Evolutionary conservation across 129 eudicot species (phyloP), one percentile per base, ranked within the genome.

Genomic region (Cynara cardunculus): DNA sequence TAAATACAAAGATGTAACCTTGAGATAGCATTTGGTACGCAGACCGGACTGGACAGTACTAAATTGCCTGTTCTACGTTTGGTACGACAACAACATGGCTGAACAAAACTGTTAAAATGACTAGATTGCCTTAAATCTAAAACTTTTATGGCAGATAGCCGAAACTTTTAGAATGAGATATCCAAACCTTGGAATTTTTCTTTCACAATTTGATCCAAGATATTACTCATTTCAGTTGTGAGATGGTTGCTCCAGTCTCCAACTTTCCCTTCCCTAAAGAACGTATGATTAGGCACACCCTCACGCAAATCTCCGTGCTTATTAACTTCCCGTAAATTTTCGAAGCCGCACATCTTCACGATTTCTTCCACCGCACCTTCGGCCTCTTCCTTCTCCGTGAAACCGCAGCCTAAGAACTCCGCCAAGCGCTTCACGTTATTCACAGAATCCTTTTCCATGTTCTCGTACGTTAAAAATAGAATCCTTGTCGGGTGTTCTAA

Each of bases 401-500:
- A 79, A 0, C 73, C 65, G 21, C 1, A 62, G 2, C 84, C 89
- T 27, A 90, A 39, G 64, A 84, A 90, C 69, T 82, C 66, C 0
- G 89, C 89, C 11, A 88, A 30, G 21, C 27, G 81, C 85, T 82
- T 80, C 7, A 85, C 85, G 3, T 64, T 32, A 46, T 28, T 25
- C 10, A 2, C 5, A 9, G 90, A 78, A 30, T 90, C 74, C 10
- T 2, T 30, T 64, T 59, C 75, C 72, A 90, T 53, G 14, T 86
- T 89, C 82, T 90, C 92, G 3, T 86, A 88, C 7, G 83, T 88
- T 27, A 88, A 28, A 46, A 90, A 88, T 3, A 86, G n/a, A 34
- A 88, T 62, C 2, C 49, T 84, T 2, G 62, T 27, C 0, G 90
- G 90, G 30, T 62, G 46, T 72, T 82, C 82, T 26, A 75, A 26